phyloP scores from a whole-genome alignment of 23 red algal species.

The Gracilaria gracilis region DNA sequence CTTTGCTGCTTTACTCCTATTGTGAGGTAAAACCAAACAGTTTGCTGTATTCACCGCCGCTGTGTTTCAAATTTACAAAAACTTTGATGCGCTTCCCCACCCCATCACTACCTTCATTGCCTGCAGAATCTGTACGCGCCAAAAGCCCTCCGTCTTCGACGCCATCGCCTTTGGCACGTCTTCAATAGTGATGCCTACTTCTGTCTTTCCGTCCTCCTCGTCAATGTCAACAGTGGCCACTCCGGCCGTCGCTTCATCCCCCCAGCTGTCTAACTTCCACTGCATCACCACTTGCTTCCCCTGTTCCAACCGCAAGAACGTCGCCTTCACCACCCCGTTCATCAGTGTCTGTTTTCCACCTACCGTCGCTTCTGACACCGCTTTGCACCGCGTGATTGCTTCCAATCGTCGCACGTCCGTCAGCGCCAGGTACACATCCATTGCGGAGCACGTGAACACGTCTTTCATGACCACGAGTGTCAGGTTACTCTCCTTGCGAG shows the following conservation, averaged over 20 bases:
- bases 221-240: conserved; percentile 12
- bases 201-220: conserved; percentile 52
- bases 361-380: conserved; percentile 42
- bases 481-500: not conserved
- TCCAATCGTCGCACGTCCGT: conserved; percentile 59
- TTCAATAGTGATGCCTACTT: not conserved
- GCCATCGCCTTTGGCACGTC: conserved; percentile 50
- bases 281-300: conserved; percentile 35
- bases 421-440: conserved; percentile 62
- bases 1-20: not conserved
- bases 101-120: conserved; percentile 74
- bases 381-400: conserved; percentile 52
- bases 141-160: conserved; percentile 70
- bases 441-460: conserved; percentile 47
- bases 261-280: conserved; percentile 67
- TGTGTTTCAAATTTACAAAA: conserved; percentile 25
- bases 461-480: conserved; percentile 37
- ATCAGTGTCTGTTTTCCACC: conserved; percentile 40
- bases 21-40: not conserved
- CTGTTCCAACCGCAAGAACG: conserved; percentile 2
- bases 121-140: conserved; percentile 75
- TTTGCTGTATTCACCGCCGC: not conserved
- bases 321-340: conserved; percentile 43
- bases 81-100: conserved; percentile 63
- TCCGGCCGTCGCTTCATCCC: conserved; percentile 40